Evolutionary conservation across 1,284 basidiomycete genomes (phyloP).

Genomic region (Pseudozyma sp.): DNA sequence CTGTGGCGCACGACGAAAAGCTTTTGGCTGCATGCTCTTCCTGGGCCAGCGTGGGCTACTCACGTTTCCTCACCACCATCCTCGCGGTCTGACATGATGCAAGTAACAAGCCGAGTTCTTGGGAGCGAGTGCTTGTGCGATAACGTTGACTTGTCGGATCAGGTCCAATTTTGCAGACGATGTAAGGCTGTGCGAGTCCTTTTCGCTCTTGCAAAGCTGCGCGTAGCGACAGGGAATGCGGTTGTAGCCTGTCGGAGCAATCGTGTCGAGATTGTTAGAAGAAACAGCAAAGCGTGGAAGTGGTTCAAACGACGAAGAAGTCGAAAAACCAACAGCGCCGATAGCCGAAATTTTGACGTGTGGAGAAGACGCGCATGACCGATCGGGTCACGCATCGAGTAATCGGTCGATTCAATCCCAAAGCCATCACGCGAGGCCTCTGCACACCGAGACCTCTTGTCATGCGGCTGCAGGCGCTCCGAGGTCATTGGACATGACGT

Average conservation of each 20-base stretch:
- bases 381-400: not conserved
- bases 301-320: slow-evolving; percentile 26
- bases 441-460: too few relatives aligned
- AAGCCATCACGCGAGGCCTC: too few relatives aligned
- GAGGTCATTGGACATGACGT: too few relatives aligned
- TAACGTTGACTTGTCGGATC: not conserved
- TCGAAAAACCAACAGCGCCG: slow-evolving; percentile 11
- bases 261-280: slow-evolving; percentile 16
- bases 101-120: not conserved
- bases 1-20: not conserved
- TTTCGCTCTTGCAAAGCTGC: not conserved
- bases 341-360: slow-evolving; percentile 41
- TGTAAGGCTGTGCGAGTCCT: not conserved
- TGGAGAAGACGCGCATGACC: slow-evolving; percentile 25
- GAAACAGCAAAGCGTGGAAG: not conserved
- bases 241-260: slow-evolving; percentile 9
- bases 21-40: not conserved
- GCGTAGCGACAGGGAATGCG: not conserved
- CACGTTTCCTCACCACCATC: slow-evolving; percentile 57
- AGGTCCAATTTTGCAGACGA: not conserved
- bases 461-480: too few relatives aligned
- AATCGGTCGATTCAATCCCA: not conserved
- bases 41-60: slow-evolving; percentile 2
- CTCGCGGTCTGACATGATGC: slow-evolving; percentile 59
- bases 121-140: not conserved